phyloP scores from a whole-genome alignment of 2,329 filamentous ascomycete species.

The Arthrobotrys musiformis region DNA sequence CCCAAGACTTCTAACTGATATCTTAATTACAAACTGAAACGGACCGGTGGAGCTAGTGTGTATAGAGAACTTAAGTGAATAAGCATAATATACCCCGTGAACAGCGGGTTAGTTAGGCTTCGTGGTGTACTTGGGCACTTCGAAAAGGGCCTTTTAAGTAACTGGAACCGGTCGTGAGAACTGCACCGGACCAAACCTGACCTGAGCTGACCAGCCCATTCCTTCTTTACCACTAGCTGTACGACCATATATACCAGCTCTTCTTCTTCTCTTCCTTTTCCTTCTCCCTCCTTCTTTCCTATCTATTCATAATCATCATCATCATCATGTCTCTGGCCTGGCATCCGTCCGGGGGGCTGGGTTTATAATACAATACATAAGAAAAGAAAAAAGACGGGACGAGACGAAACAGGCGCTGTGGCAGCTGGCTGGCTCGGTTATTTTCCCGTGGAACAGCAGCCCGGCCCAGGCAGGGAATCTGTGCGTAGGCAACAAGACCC shows the following conservation, averaged over 20 bases:
- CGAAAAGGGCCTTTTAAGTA: constrained; percentile 31
- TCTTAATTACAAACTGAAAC: too few relatives aligned
- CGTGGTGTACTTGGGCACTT: background rate
- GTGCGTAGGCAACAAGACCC: too few relatives aligned
- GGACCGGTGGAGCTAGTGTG: background rate
- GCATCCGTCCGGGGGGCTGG: background rate
- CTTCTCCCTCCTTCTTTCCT: background rate
- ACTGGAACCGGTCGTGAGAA: constrained; percentile 34
- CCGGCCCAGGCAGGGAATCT: too few relatives aligned
- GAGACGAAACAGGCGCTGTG: constrained; percentile 14
- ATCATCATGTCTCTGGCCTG: background rate
- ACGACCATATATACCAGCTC: background rate
- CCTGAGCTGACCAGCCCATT: background rate
- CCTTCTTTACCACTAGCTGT: background rate
- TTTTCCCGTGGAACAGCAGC: constrained; percentile 18
- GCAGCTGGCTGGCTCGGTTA: constrained; percentile 15
- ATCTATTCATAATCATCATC: background rate
- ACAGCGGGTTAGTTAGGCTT: constrained; percentile 13
- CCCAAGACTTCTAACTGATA: too few relatives aligned
- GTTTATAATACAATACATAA: too few relatives aligned
- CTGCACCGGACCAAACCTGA: constrained; percentile 9
- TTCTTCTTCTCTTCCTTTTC: background rate
- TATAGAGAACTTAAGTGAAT: too few relatives aligned
- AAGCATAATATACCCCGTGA: background rate
- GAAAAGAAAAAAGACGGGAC: constrained; percentile 1